Percentiles rank a stretch among this genome's conserved stretches.
These are phyloP conservation scores for Mollisia scopiformis DNA, from an alignment of 2,329 filamentous ascomycete genomes.

Conservation along the genomic window DNA sequence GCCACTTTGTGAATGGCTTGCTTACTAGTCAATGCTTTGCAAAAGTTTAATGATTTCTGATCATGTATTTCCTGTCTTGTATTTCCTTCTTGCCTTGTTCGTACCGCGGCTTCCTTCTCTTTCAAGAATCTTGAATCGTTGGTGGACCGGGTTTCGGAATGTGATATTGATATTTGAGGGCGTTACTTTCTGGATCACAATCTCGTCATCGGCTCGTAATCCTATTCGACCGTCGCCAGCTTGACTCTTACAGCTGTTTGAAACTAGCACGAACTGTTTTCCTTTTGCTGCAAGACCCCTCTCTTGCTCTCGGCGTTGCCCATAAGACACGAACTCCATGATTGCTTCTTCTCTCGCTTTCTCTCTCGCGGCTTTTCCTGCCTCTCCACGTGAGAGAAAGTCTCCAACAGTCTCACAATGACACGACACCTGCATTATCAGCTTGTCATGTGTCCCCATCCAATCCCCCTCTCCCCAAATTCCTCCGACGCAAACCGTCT, in stretches of 20 bases:
- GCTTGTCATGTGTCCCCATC: not conserved
- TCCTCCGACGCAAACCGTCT: conserved; percentile 1
- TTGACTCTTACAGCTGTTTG: not conserved
- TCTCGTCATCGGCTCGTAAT: not conserved
- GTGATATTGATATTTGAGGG: not conserved
- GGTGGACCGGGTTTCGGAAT: not conserved
- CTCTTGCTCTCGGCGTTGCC: not conserved
- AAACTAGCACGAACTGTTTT: not conserved
- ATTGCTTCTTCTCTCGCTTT: not conserved
- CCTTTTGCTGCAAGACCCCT: too few species aligned
- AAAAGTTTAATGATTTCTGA: too few species aligned
- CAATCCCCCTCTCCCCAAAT: not conserved
- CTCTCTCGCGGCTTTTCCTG: not conserved
- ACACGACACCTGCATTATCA: not conserved
- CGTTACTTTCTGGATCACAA: not conserved
- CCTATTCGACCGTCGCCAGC: not conserved
- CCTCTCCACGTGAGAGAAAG: not conserved
- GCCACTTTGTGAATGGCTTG: not conserved
- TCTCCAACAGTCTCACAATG: not conserved
- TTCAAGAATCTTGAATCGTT: not conserved
- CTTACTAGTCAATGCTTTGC: too few species aligned
- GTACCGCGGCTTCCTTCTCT: too few species aligned
- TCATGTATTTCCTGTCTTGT: too few species aligned
- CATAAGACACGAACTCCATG: not conserved
- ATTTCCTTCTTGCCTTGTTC: too few species aligned